Evolutionary conservation across 2,329 filamentous ascomycete species (phyloP), one percentile per base, ranked within the genome.

Genomic region (Penicillium sp.): DNA sequence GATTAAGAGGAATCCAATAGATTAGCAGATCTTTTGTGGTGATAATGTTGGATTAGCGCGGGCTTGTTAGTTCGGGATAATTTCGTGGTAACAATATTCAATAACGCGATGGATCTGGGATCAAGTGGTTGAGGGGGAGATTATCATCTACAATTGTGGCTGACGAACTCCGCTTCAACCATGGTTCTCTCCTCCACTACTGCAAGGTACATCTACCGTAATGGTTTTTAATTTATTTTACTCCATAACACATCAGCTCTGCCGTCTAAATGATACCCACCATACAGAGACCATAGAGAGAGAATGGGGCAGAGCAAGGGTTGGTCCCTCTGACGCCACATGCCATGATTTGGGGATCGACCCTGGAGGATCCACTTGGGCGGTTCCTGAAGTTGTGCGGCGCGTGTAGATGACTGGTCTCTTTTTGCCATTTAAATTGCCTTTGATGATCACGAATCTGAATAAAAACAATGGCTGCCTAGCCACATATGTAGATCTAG

Each of bases 301-400:
- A 33, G 13, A 33, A 16, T 6, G 13, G 2, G 11, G 2, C 14
- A n/a, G 14, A n/a, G 35, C 1, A 19, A 39, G 35, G n/a, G 8
- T 4, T 39, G 35, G 35, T 39, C 19, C n/a, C 33, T 44, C 52
- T 49, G 35, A 54, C 25, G 51, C 51, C 27, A 54, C 33, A 25
- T 44, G 23, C 37, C 35, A 37, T 45, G 50, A 52, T 52, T 52
- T 6, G 49, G 25, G 7, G 47, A 50, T 50, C 44, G 45, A 43
- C 8, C 48, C 21, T 16, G 27, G 19, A 26, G 53, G 39, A 56
- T 55, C 62, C 62, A 64, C 62, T 35, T 10, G 16, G 53, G 62
- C 61, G 62, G 54, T 49, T 61, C 52, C 47, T 54, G 29, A 54
- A 52, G 55, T 50, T 21, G 33, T 51, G 35, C 23, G 13, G 45